Evolutionary conservation across 192 early-diverging fungal species (phyloP).

Genomic region (Podila clonocystis): DNA sequence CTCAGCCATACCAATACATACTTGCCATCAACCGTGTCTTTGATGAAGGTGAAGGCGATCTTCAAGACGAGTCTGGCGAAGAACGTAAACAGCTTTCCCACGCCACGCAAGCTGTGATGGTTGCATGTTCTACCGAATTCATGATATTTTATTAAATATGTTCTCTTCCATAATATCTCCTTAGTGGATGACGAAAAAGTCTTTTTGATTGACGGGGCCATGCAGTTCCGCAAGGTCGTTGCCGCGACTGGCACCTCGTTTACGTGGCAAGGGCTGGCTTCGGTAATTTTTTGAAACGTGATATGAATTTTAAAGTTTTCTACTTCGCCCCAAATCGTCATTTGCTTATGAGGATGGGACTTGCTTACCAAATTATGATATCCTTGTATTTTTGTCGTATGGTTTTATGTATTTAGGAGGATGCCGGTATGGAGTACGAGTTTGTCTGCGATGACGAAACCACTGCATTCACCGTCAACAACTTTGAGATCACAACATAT

Average conservation of each 20-base stretch:
- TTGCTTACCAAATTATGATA: neutral
- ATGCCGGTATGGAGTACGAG: conserved; percentile 53
- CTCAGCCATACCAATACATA: conserved; percentile 72
- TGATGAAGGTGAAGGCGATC: conserved; percentile 80
- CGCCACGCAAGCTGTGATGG: neutral
- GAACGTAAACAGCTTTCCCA: conserved; percentile 29
- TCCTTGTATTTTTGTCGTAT: conserved; percentile 1
- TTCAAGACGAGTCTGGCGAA: conserved; percentile 58
- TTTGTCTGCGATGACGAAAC: conserved; percentile 58
- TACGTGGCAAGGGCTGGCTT: conserved; percentile 63
- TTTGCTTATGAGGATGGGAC: conserved; percentile 10
- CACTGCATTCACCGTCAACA: conserved; percentile 41
- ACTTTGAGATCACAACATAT: conserved; percentile 71
- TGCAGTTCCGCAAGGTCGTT: conserved; percentile 57
- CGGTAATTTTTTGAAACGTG: conserved; percentile 21
- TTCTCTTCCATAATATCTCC: neutral
- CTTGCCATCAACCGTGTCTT: conserved; percentile 80
- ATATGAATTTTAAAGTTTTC: neutral
- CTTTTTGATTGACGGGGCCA: conserved; percentile 72
- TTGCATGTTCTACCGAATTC: neutral
- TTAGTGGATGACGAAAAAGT: conserved; percentile 72
- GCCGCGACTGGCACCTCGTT: conserved; percentile 53
- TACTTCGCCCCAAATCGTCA: neutral
- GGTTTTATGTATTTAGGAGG: conserved; percentile 29
- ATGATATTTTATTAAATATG: neutral